phyloP scores from a whole-genome alignment of 805 yeast species.

The Saccharomycopsis fibuligera region DNA sequence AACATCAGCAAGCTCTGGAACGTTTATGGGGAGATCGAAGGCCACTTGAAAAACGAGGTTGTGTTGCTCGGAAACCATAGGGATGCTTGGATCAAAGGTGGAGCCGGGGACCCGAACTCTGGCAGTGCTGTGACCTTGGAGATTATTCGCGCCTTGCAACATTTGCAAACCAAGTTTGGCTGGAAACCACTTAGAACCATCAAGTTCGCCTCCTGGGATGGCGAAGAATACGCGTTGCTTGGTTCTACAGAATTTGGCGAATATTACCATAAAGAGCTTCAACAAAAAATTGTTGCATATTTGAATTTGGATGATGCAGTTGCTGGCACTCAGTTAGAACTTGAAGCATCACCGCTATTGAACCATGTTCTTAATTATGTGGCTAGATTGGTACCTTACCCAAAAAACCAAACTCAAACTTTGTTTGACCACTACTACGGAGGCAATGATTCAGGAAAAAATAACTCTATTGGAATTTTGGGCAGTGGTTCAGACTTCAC shows the following conservation, averaged over 20 bases:
- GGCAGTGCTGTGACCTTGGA: slow-evolving; percentile 65
- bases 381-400: slow-evolving; percentile 42
- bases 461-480: slow-evolving; percentile 36
- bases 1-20: slow-evolving; percentile 56
- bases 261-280: slow-evolving; percentile 40
- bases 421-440: slow-evolving; percentile 33
- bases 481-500: slow-evolving; percentile 74
- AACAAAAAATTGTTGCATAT: slow-evolving; percentile 54
- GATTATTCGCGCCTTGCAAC: slow-evolving; percentile 52
- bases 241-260: slow-evolving; percentile 82
- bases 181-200: slow-evolving; percentile 75
- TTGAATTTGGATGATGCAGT: slow-evolving; percentile 64
- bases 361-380: slow-evolving; percentile 39
- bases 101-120: slow-evolving; percentile 74
- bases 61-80: slow-evolving; percentile 70
- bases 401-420: slow-evolving; percentile 28
- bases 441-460: slow-evolving; percentile 21
- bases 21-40: slow-evolving; percentile 56
- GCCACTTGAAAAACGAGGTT: slow-evolving; percentile 45
- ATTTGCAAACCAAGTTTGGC: slow-evolving; percentile 31
- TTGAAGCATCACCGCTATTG: slow-evolving; percentile 56
- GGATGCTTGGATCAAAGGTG: slow-evolving; percentile 76
- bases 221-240: slow-evolving; percentile 63
- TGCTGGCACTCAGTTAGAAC: slow-evolving; percentile 44
- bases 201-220: slow-evolving; percentile 74